Conservation (phyloP, 1,284 basidiomycete genomes). For the Gomphus sp. region DNA sequence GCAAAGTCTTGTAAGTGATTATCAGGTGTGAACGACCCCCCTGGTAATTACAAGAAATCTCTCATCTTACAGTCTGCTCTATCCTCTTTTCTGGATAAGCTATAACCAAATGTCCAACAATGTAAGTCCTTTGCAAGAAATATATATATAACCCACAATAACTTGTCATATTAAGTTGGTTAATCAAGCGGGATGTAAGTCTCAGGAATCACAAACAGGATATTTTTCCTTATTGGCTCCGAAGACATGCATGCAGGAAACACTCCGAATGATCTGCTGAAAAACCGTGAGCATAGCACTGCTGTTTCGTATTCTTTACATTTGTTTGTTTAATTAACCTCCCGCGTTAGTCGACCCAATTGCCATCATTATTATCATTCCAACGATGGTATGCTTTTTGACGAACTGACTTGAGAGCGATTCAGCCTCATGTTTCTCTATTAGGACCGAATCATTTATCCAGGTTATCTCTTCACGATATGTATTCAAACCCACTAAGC, state of each 20-base stretch:
- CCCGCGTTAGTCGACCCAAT: constrained; percentile 4
- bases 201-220: not conserved
- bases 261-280: constrained; percentile 8
- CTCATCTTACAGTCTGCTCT: constrained; percentile 3
- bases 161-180: not conserved
- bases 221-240: not conserved
- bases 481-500: not conserved
- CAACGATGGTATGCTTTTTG: constrained; percentile 1
- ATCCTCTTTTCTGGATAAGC: constrained; percentile 10
- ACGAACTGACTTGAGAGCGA: not conserved
- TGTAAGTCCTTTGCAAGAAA: not conserved
- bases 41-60: not conserved
- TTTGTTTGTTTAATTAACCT: not conserved
- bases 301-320: not conserved
- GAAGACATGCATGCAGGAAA: constrained; percentile 8
- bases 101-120: constrained; percentile 8
- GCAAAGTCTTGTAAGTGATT: constrained; percentile 25
- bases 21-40: not conserved
- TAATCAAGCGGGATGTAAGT: constrained; percentile 9
- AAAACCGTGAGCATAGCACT: constrained; percentile 1
- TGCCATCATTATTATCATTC: constrained; percentile 9
- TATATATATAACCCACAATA: not conserved
- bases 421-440: not conserved
- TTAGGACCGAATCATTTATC: constrained; percentile 10
- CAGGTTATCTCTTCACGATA: not conserved